These are phyloP conservation scores for Myrica gale DNA, from an alignment of 306 rosid species.

Conservation along the genomic window DNA sequence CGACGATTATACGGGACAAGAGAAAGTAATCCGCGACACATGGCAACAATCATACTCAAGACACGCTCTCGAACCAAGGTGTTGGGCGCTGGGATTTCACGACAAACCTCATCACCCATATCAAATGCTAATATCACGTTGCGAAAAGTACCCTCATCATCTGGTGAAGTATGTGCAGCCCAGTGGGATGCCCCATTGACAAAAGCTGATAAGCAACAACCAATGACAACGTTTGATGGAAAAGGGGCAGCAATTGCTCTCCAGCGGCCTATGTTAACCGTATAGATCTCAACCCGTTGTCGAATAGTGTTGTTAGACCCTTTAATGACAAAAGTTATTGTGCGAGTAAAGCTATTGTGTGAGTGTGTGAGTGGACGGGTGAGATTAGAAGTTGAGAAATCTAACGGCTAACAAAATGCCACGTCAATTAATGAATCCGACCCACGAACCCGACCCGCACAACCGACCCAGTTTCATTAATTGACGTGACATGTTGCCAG, in stretches of 20 bases:
- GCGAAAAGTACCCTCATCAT: background rate
- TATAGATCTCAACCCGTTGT: constrained; percentile 15
- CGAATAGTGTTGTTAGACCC: too few species aligned
- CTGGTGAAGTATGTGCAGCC: background rate
- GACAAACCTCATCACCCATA: constrained; percentile 7
- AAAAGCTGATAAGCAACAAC: background rate
- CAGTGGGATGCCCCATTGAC: constrained; percentile 21
- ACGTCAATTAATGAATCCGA: too few species aligned
- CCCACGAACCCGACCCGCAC: too few species aligned
- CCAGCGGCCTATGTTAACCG: constrained; percentile 13
- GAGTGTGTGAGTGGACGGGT: too few species aligned
- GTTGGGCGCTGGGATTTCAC: constrained; percentile 5
- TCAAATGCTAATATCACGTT: constrained; percentile 11
- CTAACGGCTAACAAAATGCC: too few species aligned
- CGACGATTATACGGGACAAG: background rate
- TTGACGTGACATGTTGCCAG: too few species aligned
- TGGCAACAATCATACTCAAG: background rate
- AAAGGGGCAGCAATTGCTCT: background rate
- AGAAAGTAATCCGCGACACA: background rate
- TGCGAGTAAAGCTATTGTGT: too few species aligned
- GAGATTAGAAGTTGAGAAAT: too few species aligned
- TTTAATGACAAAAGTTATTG: too few species aligned
- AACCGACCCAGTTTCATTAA: too few species aligned
- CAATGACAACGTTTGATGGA: background rate
- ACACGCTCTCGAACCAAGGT: background rate